These are phyloP conservation scores for Penicillium chermesinum DNA, from an alignment of 495 filamentous ascomycete species.

Conservation along the genomic window DNA sequence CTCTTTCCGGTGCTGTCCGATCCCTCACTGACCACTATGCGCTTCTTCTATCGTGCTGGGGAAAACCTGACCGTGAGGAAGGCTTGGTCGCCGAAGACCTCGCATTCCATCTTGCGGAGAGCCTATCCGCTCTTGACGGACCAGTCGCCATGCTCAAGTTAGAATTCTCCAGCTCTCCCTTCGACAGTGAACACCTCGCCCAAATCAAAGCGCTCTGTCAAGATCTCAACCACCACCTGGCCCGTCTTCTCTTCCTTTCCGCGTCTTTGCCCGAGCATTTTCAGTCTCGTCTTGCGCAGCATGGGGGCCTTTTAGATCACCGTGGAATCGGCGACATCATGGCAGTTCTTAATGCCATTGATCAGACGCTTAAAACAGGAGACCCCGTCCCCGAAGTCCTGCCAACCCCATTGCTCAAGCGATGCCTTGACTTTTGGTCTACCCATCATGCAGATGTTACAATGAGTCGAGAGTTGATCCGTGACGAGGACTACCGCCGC, in stretches of 20 bases:
- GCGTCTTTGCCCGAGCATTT: conserved; percentile 28
- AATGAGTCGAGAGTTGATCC: conserved; percentile 26
- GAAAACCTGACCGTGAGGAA: conserved; percentile 21
- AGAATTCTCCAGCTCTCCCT: conserved; percentile 40
- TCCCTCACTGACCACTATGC: conserved; percentile 42
- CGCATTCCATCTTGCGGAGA: conserved; percentile 29
- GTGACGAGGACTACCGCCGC: conserved; percentile 34
- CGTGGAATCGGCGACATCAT: conserved; percentile 38
- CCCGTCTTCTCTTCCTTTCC: conserved; percentile 31
- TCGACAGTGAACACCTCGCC: conserved; percentile 31
- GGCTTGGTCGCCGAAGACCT: conserved; percentile 30
- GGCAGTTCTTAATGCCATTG: conserved; percentile 35
- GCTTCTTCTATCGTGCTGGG: conserved; percentile 40
- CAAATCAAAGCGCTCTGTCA: conserved; percentile 35
- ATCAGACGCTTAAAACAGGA: conserved; percentile 39
- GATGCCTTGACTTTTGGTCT: conserved; percentile 28
- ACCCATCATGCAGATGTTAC: conserved; percentile 17
- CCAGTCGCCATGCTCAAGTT: conserved; percentile 31
- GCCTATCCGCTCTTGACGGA: conserved; percentile 25
- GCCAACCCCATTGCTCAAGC: conserved; percentile 35
- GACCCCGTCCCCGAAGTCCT: conserved; percentile 40
- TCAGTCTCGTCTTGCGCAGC: conserved; percentile 23
- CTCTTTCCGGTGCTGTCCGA: conserved; percentile 33
- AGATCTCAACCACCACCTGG: conserved; percentile 31
- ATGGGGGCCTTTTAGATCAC: conserved; percentile 34